A percentile compares a stretch with the other conserved stretches of the same genome.
These are phyloP conservation scores for Aspergillus ellipticus DNA, from an alignment of 495 filamentous ascomycete genomes.

Conservation along the genomic window DNA sequence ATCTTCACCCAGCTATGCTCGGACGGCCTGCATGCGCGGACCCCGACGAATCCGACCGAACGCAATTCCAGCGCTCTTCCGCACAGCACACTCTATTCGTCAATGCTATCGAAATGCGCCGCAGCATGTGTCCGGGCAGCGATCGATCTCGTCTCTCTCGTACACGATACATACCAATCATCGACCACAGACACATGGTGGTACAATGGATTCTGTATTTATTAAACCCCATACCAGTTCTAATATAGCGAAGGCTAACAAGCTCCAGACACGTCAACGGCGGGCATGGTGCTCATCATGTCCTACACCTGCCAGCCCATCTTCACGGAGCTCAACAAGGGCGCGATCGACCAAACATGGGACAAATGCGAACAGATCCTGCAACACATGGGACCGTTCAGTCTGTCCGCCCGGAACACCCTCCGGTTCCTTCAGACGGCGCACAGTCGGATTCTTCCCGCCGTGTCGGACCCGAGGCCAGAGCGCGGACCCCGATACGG, in stretches of 20 bases:
- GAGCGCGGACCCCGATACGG: too few relatives aligned
- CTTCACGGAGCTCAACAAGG: constrained; percentile 17
- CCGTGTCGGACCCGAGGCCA: not conserved
- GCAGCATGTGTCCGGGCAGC: constrained; percentile 37
- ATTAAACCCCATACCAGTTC: constrained; percentile 2
- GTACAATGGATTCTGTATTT: constrained; percentile 46
- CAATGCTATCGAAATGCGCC: constrained; percentile 34
- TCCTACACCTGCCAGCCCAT: constrained; percentile 28
- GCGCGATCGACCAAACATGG: constrained; percentile 24
- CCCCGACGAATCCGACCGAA: not conserved
- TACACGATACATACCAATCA: constrained; percentile 37
- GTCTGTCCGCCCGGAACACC: constrained; percentile 28
- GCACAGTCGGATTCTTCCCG: not conserved
- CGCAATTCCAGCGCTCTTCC: not conserved
- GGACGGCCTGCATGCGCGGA: constrained; percentile 5
- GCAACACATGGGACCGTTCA: constrained; percentile 26
- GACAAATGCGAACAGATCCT: constrained; percentile 28
- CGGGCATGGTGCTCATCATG: constrained; percentile 40
- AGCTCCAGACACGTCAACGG: constrained; percentile 38
- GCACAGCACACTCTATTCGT: constrained; percentile 32
- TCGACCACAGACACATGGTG: constrained; percentile 42
- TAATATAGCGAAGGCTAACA: not conserved
- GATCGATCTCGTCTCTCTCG: constrained; percentile 35
- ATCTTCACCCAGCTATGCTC: constrained; percentile 44
- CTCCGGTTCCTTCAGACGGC: constrained; percentile 27